Evolutionary conservation across 192 early-diverging fungal species (phyloP).

Genomic region (Helicostylum pulchrum): DNA sequence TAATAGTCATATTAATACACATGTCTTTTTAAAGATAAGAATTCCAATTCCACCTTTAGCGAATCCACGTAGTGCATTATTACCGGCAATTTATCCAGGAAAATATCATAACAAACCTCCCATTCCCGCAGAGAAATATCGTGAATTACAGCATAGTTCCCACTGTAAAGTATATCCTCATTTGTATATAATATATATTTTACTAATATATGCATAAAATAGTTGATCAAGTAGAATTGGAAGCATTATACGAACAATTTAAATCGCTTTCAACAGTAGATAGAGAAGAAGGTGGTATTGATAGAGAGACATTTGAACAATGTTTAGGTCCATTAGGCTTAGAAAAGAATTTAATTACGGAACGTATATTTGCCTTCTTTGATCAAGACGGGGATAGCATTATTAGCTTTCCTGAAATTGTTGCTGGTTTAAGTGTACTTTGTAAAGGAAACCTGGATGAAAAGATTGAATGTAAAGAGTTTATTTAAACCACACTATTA

Average conservation of each 20-base stretch:
- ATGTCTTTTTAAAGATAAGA: slow-evolving; percentile 86
- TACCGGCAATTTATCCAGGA: slow-evolving; percentile 76
- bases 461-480: slow-evolving; percentile 74
- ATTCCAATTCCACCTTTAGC: slow-evolving; percentile 90
- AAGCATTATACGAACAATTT: slow-evolving; percentile 86
- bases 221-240: slow-evolving; percentile 85
- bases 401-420: slow-evolving; percentile 83
- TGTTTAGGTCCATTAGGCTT: slow-evolving; percentile 86
- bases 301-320: slow-evolving; percentile 71
- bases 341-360: slow-evolving; percentile 80
- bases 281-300: slow-evolving; percentile 66
- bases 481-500: neutral
- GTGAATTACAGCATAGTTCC: slow-evolving; percentile 52
- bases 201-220: neutral
- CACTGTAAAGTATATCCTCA: slow-evolving; percentile 57
- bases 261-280: slow-evolving; percentile 71
- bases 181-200: neutral
- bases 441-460: slow-evolving; percentile 89
- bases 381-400: slow-evolving; percentile 77
- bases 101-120: slow-evolving; percentile 22
- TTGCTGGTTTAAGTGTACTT: slow-evolving; percentile 73
- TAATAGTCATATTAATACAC: slow-evolving; percentile 69
- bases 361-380: slow-evolving; percentile 86
- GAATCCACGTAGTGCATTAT: slow-evolving; percentile 69
- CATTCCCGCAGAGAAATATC: slow-evolving; percentile 36